Evolutionary conservation across 495 filamentous ascomycete species (phyloP), one percentile per base, ranked within the genome.

Genomic region (Tuber aestivum): DNA sequence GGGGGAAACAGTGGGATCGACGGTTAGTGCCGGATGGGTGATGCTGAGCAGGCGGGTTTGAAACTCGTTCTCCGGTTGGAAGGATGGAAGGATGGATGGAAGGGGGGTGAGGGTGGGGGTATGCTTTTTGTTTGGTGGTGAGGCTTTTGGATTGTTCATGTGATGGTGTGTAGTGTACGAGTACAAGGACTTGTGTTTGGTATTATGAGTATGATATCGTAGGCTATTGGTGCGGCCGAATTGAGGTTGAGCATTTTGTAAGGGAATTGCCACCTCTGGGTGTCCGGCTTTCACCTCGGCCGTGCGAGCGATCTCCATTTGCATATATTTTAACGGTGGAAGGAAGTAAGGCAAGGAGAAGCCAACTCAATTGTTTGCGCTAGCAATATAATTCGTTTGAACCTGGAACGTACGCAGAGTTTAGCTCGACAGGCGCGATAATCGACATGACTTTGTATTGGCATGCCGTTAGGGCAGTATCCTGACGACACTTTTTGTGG

Each of bases 31-130:
- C 27, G 27, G 56, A 18, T 35, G 27, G 5, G 56, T 65, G 56
- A 65, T 65, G 56, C 27, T 35, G 27, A 65, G 27, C 27, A 35
- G 56, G 27, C 56, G 56, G 14, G 10, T 65, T 65, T 65, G 56
- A 65, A 65, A 65, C 32, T 65, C 27, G 12, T 5, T 4, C 27
- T 65, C 9, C 12, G 27, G 27, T 20, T 65, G 56, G 56, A 65
- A 65, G 56, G 56, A 32, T 65, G 56, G 56, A 61, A 61, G n/a
- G 27, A 35, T 50, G 50, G 50, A 61, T 65, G 56, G 56, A 35
- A 35, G 56, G 7, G 23, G 9, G 27, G 56, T 18, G 16, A 27
- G 7, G 8, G 9, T 8, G 23, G 1, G 23, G 0, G 21, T 8
- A 23, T n/a, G 48, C 48, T 50, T 45, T 50, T 50, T 61, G 50